These are phyloP conservation scores for Globisporangium ultimum DNA, from an alignment of 352 stramenopile genomes.

Conservation along the genomic window DNA sequence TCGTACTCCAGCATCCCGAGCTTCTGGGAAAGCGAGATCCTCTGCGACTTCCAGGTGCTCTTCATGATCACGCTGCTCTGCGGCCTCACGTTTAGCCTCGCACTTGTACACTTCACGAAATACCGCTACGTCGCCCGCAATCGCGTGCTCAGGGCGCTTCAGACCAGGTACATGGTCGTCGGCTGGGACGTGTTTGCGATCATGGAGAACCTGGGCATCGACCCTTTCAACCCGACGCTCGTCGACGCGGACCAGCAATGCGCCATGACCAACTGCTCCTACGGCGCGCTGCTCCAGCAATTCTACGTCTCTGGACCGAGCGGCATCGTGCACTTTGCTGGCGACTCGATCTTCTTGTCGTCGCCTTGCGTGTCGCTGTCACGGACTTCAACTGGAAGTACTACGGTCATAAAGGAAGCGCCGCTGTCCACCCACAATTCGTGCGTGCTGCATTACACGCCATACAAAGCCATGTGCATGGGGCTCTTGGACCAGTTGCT, in stretches of 20 bases:
- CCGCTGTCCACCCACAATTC: no score
- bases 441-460: background rate
- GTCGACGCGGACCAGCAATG: constrained; percentile 1
- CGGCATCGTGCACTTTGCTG: constrained; percentile 18
- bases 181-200: constrained; percentile 15
- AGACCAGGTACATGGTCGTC: constrained; percentile 21
- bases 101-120: constrained; percentile 10
- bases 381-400: background rate
- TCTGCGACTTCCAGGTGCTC: constrained; percentile 19
- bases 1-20: constrained; percentile 10
- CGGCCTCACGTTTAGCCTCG: constrained; percentile 4
- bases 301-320: constrained; percentile 23
- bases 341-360: constrained; percentile 20
- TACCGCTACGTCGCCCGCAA: constrained; percentile 19
- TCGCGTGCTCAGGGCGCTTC: constrained; percentile 17
- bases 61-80: constrained; percentile 12
- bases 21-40: constrained; percentile 30
- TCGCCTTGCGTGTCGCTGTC: background rate
- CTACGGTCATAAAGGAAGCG: no score
- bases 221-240: constrained; percentile 14
- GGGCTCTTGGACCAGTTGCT: background rate
- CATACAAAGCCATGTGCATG: constrained; percentile 10
- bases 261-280: constrained; percentile 21
- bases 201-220: constrained; percentile 25
- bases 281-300: constrained; percentile 20